Percentiles rank a stretch among this genome's conserved stretches.
Conservation (phyloP, 345 rosid species). For the Sonneratia alba region DNA sequence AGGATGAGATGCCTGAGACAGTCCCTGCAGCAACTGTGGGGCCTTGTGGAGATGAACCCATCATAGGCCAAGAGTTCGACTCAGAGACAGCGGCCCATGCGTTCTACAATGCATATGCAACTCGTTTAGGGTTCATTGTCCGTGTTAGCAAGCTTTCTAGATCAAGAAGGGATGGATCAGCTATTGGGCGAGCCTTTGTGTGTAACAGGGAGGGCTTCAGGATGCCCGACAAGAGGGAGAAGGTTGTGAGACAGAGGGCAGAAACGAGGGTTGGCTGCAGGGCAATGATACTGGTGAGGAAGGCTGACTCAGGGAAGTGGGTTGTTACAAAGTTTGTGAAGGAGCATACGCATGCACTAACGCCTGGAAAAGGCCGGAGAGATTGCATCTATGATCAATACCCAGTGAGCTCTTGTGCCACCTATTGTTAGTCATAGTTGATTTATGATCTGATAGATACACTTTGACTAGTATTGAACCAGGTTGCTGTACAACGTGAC, state of each 20-base stretch:
- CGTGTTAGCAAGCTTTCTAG: constrained; percentile 98
- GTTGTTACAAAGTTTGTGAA: constrained; percentile 78
- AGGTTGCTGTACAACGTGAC: too few relatives aligned
- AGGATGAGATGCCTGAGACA: constrained; percentile 21
- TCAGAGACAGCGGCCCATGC: constrained; percentile 92
- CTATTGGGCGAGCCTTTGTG: constrained; percentile 91
- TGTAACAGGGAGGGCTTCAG: constrained; percentile 95
- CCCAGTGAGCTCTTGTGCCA: constrained; percentile 54
- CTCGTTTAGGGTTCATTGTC: constrained; percentile 69
- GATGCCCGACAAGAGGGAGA: constrained; percentile 88
- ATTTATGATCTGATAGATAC: too few relatives aligned
- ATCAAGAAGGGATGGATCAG: constrained; percentile 91
- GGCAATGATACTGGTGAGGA: constrained; percentile 96
- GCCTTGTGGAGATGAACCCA: constrained; percentile 53
- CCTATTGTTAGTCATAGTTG: too few relatives aligned
- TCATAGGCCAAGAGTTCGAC: constrained; percentile 79
- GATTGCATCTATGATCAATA: constrained; percentile 94
- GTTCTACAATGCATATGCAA: constrained; percentile 84
- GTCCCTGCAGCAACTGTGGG: constrained; percentile 23
- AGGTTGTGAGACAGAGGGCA: constrained; percentile 85
- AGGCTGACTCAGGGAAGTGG: constrained; percentile 90
- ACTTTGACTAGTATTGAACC: too few relatives aligned
- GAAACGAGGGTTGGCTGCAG: constrained; percentile 98
- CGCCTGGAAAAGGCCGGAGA: constrained; percentile 82
- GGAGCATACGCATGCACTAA: constrained; percentile 79